phyloP scores from a whole-genome alignment of 1,139 yeast species.

The Tardiomyces depauwii region DNA sequence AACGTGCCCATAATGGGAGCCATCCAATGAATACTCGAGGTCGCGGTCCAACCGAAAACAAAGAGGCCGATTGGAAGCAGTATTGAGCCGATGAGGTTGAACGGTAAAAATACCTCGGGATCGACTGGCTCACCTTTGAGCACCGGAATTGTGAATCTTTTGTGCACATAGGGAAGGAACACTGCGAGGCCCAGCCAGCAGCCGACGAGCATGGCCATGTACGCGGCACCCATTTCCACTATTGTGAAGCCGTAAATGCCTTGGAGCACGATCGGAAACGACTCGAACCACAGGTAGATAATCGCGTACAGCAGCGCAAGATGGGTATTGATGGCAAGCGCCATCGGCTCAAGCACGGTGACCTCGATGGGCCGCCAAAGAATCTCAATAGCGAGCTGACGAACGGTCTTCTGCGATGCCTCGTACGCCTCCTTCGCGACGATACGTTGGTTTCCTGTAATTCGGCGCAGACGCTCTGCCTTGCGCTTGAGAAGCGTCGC shows the following conservation, averaged over 20 bases:
- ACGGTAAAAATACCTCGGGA: conserved; percentile 23
- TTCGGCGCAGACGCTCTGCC: conserved; percentile 37
- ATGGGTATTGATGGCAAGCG: conserved; percentile 70
- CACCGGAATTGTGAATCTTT: conserved; percentile 1
- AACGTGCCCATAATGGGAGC: conserved; percentile 47
- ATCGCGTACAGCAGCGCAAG: conserved; percentile 83
- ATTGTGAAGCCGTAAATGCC: conserved; percentile 61
- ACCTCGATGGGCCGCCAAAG: conserved; percentile 35
- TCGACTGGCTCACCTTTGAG: conserved; percentile 18
- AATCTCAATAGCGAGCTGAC: conserved; percentile 27
- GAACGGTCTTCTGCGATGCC: neutral
- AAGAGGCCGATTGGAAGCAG: conserved; percentile 42
- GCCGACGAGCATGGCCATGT: conserved; percentile 54
- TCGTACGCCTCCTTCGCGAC: conserved; percentile 14
- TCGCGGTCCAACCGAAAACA: conserved; percentile 58
- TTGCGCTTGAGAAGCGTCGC: conserved; percentile 31
- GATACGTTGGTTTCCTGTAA: conserved; percentile 21
- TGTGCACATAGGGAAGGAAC: conserved; percentile 5
- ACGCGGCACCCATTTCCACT: conserved; percentile 67
- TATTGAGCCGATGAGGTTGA: conserved; percentile 38
- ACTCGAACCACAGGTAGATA: conserved; percentile 85
- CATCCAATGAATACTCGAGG: conserved; percentile 37
- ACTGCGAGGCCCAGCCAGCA: conserved; percentile 24
- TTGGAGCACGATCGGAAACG: conserved; percentile 55
- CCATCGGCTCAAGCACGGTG: conserved; percentile 55